phyloP scores from a whole-genome alignment of 1,284 basidiomycete genomes.

The Malassezia psittaci region DNA sequence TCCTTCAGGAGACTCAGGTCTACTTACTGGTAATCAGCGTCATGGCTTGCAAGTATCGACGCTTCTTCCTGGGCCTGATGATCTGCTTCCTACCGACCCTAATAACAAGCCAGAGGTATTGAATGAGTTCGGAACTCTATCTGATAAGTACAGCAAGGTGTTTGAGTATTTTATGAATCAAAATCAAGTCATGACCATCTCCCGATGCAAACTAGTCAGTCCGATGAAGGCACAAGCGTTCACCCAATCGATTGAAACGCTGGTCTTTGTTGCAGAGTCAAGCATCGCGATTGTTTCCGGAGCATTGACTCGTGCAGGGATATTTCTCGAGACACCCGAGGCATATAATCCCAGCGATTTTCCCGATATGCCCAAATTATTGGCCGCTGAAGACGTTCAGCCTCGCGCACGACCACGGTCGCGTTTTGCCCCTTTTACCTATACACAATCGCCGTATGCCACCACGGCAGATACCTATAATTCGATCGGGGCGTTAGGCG shows the following conservation, averaged over 20 bases:
- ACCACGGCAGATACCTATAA: not conserved
- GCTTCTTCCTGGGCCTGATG: not conserved
- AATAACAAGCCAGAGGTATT: not conserved
- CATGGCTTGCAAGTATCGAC: conserved; percentile 9
- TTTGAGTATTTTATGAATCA: conserved; percentile 2
- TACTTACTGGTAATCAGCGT: not conserved
- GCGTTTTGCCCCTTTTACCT: not conserved
- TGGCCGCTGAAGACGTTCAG: not conserved
- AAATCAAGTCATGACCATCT: conserved; percentile 1
- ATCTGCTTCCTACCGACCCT: not conserved
- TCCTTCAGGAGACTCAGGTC: not conserved
- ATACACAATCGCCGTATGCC: not conserved
- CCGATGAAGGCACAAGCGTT: conserved; percentile 2
- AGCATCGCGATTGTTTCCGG: not conserved
- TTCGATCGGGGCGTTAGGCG: not conserved
- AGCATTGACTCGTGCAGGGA: conserved; percentile 2
- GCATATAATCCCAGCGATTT: conserved; percentile 9
- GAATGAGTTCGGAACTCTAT: conserved; percentile 7
- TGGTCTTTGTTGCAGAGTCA: conserved; percentile 4
- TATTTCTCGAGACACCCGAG: conserved; percentile 2
- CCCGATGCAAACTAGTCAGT: conserved; percentile 8
- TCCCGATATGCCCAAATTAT: conserved; percentile 4
- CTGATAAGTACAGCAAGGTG: conserved; percentile 12
- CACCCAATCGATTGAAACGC: conserved; percentile 12
- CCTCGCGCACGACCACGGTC: not conserved